These are phyloP conservation scores for Pyrenophora tritici-repentis DNA, from an alignment of 2,329 filamentous ascomycete genomes.

Conservation along the genomic window DNA sequence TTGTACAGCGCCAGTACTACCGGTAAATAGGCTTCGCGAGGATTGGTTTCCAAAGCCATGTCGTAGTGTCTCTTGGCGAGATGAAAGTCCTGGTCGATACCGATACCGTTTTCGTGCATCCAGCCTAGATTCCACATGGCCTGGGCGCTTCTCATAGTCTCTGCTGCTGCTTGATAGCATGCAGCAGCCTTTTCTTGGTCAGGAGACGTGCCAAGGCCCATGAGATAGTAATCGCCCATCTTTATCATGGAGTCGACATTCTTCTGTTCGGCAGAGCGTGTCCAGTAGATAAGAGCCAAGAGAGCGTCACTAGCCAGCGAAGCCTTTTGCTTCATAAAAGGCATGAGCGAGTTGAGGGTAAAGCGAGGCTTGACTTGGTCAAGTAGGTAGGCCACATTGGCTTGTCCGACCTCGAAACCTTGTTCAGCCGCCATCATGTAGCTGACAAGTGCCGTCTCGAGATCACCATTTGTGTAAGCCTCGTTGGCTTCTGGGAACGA, in stretches of 20 bases:
- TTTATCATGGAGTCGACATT: slow-evolving; percentile 96
- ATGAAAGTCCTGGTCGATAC: slow-evolving; percentile 93
- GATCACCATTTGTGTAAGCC: slow-evolving; percentile 78
- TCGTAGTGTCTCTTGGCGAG: slow-evolving; percentile 97
- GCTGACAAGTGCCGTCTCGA: slow-evolving; percentile 77
- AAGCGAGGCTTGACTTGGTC: slow-evolving; percentile 64
- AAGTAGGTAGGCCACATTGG: slow-evolving; percentile 85
- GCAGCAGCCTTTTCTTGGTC: slow-evolving; percentile 86
- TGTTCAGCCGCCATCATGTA: slow-evolving; percentile 91
- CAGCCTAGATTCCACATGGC: slow-evolving; percentile 96
- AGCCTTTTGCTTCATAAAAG: slow-evolving; percentile 49
- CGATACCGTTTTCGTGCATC: slow-evolving; percentile 98
- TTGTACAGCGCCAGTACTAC: slow-evolving; percentile 89
- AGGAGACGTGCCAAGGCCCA: slow-evolving; percentile 70
- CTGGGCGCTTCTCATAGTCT: slow-evolving; percentile 89
- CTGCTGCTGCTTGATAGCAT: slow-evolving; percentile 90
- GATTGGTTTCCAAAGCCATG: slow-evolving; percentile 85
- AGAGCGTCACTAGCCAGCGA: slow-evolving; percentile 62
- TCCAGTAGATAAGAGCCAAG: slow-evolving; percentile 90
- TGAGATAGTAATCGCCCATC: slow-evolving; percentile 96
- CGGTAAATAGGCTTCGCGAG: slow-evolving; percentile 84
- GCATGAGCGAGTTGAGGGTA: slow-evolving; percentile 60
- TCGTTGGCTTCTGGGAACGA: slow-evolving; percentile 82
- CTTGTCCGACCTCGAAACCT: slow-evolving; percentile 86
- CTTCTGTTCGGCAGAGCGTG: slow-evolving; percentile 85